Conservation (phyloP, 305 asterid genomes). For the Fraxinus latifolia region DNA sequence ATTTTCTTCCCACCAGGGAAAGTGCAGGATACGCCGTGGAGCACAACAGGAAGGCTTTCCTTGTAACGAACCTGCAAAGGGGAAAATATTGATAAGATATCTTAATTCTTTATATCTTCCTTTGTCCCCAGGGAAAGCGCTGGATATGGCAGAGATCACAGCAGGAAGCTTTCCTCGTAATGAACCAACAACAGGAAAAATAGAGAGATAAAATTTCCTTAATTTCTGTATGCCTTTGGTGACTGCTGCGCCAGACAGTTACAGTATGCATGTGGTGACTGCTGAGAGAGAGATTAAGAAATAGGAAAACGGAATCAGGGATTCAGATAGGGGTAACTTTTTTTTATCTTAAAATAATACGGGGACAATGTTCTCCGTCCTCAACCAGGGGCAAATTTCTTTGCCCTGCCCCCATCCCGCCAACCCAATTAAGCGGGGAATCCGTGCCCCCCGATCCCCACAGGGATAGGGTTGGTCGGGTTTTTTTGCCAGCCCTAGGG, state of each 20-base stretch:
- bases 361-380: not conserved
- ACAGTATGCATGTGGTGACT: not conserved
- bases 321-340: not conserved
- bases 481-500: not conserved
- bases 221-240: not conserved
- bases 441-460: not conserved
- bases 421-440: not conserved
- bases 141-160: not conserved
- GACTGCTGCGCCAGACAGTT: not conserved
- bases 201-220: not conserved
- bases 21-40: slow-evolving; percentile 79
- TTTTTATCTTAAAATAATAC: not conserved
- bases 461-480: not conserved
- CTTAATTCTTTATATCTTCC: not conserved
- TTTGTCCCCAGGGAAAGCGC: not conserved
- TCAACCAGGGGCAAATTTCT: not conserved
- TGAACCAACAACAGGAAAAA: not conserved
- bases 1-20: slow-evolving; percentile 96
- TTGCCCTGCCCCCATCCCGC: not conserved
- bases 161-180: not conserved
- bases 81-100: slow-evolving; percentile 1
- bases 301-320: not conserved
- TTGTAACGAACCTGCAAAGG: slow-evolving; percentile 71
- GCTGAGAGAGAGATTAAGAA: not conserved
- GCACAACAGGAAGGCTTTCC: slow-evolving; percentile 95